A percentile compares a stretch with the other conserved stretches of the same genome.
Conservation (phyloP, 331 rosid genomes). For the Ulmus americana region DNA sequence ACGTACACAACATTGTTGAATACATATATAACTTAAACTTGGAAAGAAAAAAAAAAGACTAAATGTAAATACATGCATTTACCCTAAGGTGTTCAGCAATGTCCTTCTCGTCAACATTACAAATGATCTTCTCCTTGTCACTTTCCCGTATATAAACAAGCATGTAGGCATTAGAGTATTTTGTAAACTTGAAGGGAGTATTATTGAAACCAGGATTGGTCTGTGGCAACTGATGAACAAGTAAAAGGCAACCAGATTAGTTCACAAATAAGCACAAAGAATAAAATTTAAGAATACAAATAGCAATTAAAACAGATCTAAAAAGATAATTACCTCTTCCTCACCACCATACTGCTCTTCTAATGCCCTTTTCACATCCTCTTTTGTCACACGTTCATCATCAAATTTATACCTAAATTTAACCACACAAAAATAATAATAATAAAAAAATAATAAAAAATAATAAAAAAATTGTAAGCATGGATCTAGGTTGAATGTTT, state of each 20-base stretch:
- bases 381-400: conserved; percentile 82
- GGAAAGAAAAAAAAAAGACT: neutral
- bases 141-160: conserved; percentile 95
- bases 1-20: neutral
- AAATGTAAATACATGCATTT: conserved; percentile 17
- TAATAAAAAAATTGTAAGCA: neutral
- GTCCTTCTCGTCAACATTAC: conserved; percentile 98
- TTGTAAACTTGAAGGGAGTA: conserved; percentile 92
- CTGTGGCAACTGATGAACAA: conserved; percentile 72
- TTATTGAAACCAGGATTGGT: conserved; percentile 98
- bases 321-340: conserved; percentile 52
- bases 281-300: neutral
- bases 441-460: too few species aligned
- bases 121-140: conserved; percentile 94
- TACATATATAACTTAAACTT: neutral
- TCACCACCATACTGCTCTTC: conserved; percentile 92
- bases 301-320: neutral
- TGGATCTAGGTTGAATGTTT: neutral
- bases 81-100: conserved; percentile 68
- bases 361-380: conserved; percentile 69
- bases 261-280: conserved; percentile 8
- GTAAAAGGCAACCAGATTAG: conserved; percentile 15
- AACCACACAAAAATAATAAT: neutral
- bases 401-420: conserved; percentile 68
- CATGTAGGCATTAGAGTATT: conserved; percentile 98